Evolutionary conservation across 768 basidiomycete genomes (phyloP).

Genomic region (Suillus placidus): DNA sequence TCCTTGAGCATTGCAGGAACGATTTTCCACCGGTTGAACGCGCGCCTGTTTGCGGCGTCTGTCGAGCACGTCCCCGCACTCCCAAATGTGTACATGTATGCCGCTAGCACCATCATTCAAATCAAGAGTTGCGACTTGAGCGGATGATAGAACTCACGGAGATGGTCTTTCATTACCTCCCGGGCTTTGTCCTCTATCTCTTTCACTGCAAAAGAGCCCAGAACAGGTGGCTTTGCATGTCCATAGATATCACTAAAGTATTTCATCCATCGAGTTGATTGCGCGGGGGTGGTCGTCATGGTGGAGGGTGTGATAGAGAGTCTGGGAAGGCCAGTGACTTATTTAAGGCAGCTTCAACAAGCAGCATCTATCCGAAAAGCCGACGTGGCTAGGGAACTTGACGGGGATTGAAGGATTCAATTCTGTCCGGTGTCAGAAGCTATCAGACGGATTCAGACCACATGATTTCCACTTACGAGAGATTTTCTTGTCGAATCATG

Average conservation of each 20-base stretch:
- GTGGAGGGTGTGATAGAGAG: not conserved
- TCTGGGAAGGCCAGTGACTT: not conserved
- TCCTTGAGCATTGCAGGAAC: constrained; percentile 80
- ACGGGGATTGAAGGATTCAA: constrained; percentile 22
- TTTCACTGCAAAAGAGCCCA: constrained; percentile 63
- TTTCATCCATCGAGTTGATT: constrained; percentile 30
- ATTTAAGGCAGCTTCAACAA: not conserved
- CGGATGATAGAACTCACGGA: constrained; percentile 40
- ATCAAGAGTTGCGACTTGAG: not conserved
- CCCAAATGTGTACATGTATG: constrained; percentile 77
- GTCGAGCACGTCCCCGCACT: constrained; percentile 76
- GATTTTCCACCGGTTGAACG: constrained; percentile 69
- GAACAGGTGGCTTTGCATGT: constrained; percentile 22
- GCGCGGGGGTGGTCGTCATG: constrained; percentile 22
- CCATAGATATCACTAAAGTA: constrained; percentile 27
- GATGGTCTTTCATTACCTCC: constrained; percentile 60
- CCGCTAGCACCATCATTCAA: constrained; percentile 39
- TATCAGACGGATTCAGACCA: not conserved
- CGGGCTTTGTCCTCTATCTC: constrained; percentile 69
- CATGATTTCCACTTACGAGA: constrained; percentile 4
- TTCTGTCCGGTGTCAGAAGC: not conserved
- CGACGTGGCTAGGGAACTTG: constrained; percentile 34
- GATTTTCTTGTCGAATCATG: not conserved
- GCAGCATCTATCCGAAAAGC: not conserved
- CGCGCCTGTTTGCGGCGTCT: constrained; percentile 63